Base-by-base conservation (phyloP, 1,284 basidiomycete species). In the Heterobasidion annosum region DNA sequence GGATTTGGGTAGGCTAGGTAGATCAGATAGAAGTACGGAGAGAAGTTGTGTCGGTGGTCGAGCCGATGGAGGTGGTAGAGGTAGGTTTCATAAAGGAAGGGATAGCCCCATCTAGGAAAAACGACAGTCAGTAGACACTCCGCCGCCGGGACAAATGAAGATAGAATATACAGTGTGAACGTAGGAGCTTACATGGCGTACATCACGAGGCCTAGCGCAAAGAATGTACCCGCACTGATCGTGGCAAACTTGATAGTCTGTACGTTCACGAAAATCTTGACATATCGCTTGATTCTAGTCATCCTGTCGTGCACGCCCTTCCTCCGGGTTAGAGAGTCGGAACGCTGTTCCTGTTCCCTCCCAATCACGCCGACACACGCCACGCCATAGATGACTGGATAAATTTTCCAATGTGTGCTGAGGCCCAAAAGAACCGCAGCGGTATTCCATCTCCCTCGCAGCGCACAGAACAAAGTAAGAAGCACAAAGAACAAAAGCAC, bases 31-130 rank as follows among this genome's bases (percentile, higher is more conserved):
- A 97, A 99, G 73, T 98, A 98, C 0, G 94, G 91, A 13, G 93
- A 93, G 70, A 99, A 99, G 69, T 99, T 99, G 73, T 99, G 97
- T 53, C 95, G 85, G 65, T 98, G 94, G 70, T 99, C 97, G 25
- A 91, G 81, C 37, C 97, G 82, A 57, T 86, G 80, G 3, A 95
- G 71, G 64, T 99, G 97, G 69, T 99, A 98, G 15, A 98, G 75
- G 69, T 94, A 98, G 0, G 96, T 89, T 67, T 98, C 88, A 56
- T 91, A 79, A 32, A 99, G 72, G 73, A 98, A 98, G 0, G 94
- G 88, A 60, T 88, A 76, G 4, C 96, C 97, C 94, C 95, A 98
- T 58, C 93, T 97, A 57, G 54, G 40, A 57, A 52, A 45, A 45
- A 50, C 50, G 58, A 56, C 37, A 44, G 37, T 25, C 51, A 32